Percentiles rank a stretch among this genome's conserved stretches.
Evolutionary conservation across 2,329 filamentous ascomycete genomes (phyloP).

Genomic region (Claviceps lovelessii): DNA sequence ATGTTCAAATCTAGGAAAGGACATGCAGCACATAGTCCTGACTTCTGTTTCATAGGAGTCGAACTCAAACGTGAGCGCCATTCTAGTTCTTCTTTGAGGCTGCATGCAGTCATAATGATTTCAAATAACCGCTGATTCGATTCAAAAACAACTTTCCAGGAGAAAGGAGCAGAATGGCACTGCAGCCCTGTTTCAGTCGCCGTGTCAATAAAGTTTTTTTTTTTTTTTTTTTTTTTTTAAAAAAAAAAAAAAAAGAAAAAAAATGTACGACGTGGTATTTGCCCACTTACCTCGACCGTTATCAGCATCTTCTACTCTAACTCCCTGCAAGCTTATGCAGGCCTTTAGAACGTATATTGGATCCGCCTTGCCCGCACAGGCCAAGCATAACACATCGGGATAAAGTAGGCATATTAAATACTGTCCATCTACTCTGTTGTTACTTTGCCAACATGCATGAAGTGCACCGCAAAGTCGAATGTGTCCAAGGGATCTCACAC

Average conservation of each 20-base stretch:
- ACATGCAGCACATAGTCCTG: conserved; percentile 35
- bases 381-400: conserved; percentile 63
- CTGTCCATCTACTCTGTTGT: conserved; percentile 51
- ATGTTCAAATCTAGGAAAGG: conserved; percentile 56
- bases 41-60: conserved; percentile 33
- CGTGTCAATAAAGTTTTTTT: not conserved
- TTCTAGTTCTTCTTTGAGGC: conserved; percentile 59
- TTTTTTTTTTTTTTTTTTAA: too few relatives aligned
- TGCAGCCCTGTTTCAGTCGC: conserved; percentile 48
- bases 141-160: conserved; percentile 86
- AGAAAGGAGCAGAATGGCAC: conserved; percentile 73
- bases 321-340: conserved; percentile 52
- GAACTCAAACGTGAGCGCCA: conserved; percentile 60
- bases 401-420: conserved; percentile 85
- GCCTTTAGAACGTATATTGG: conserved; percentile 60
- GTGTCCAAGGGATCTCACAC: conserved; percentile 69
- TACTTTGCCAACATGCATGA: conserved; percentile 67
- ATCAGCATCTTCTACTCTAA: conserved; percentile 56
- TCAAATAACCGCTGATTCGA: conserved; percentile 65
- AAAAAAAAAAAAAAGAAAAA: not conserved
- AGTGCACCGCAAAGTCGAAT: conserved; percentile 70
- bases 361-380: conserved; percentile 48
- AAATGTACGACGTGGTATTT: not conserved
- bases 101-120: conserved; percentile 76
- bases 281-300: conserved; percentile 52